Base-by-base conservation (phyloP, 2,329 filamentous ascomycete species). In the Venturia asperata region DNA sequence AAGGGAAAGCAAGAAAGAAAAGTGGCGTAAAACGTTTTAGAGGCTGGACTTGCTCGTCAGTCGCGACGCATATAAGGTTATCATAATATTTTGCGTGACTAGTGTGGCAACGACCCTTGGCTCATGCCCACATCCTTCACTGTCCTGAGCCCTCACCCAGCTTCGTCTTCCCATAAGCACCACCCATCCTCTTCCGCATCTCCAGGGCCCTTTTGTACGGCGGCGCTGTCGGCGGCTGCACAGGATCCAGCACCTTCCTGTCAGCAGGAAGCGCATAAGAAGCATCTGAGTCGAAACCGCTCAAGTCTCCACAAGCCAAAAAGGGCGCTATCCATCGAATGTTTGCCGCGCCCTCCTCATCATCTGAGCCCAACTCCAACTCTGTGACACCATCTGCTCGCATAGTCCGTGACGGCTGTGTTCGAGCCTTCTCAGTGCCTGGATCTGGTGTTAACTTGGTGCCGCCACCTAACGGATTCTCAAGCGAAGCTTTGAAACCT, bases 231-330 rank as follows among this genome's bases (percentile, higher is more conserved):
- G 94, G 94, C 37, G 93, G 93, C 74, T 97, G 94, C 41, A 99
- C 85, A 0, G 94, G 94, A 74, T 97, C 92, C 61, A 97, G 82
- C 70, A 89, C 92, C 63, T 95, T 84, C 72, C 95, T 85, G 69
- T 92, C 89, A 67, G 92, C 89, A 0, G 94, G 92, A 21, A 99
- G 81, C 69, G 89, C 85, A 76, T 97, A 97, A 5, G 92, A 94
- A 4, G 94, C 93, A 80, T 99, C 94, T 0, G 93, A 92, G 78
- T 99, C 94, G 78, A 92, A 99, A 13, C 91, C 87, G 30, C 92
- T 95, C 64, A 99, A 82, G 77, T 99, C 94, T 58, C 94, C 94
- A 74, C 94, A 99, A n/a, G 94, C 92, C 71, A 99, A 84, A 74
- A 99, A 99, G 0, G 93, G 92, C 3, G 92, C 92, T 70, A 97